Evolutionary conservation across 2,329 filamentous ascomycete genomes (phyloP), one percentile per base, ranked within the genome.

Genomic region (Cladosporium sp.): DNA sequence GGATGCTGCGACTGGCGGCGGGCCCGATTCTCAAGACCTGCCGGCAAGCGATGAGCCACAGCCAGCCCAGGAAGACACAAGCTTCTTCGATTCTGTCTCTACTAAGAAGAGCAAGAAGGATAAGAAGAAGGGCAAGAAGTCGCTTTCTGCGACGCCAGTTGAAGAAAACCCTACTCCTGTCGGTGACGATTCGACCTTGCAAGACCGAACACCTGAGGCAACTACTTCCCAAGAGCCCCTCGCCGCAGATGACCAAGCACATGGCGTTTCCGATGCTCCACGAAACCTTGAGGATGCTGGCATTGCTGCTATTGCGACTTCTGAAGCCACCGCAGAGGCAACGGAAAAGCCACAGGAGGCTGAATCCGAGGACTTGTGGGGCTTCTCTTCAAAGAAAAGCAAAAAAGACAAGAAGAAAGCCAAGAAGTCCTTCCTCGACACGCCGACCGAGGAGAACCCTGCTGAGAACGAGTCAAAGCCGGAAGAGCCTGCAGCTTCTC

Each of bases 401-500:
- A 73, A 74, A 61, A 74, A 74, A 46, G 68, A 70, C 28, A 73
- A 72, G 60, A 71, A 71, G 45, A 74, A 74, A 55, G 64, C 61
- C 2, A 63, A 59, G 54, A 55, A 52, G 5, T 9, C 40, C 28
- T 40, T 28, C 22, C 22, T 28, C 7, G 22, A 28, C 22, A 28
- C 22, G 22, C 22, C 22, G 7, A 5, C 22, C 4, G 22, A 28
- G 22, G 14, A 35, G 48, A 50, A 10, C 22, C 7, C 22, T 28
- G 18, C 40, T 13, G 41, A 52, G 28, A 11, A 28, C 10, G 42
- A 52, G 22, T 2, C 10, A n/a, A 9, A 19, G 11, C 13, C 34
- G 28, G 42, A 45, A 33, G 42, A 42, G 4, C 14, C 42, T 13
- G 41, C 19, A 9, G 22, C 22, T 28, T 28, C 22, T 28, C 22